Conservation (phyloP, 2,329 filamentous ascomycete species). For the Talaromyces pinophilus region DNA sequence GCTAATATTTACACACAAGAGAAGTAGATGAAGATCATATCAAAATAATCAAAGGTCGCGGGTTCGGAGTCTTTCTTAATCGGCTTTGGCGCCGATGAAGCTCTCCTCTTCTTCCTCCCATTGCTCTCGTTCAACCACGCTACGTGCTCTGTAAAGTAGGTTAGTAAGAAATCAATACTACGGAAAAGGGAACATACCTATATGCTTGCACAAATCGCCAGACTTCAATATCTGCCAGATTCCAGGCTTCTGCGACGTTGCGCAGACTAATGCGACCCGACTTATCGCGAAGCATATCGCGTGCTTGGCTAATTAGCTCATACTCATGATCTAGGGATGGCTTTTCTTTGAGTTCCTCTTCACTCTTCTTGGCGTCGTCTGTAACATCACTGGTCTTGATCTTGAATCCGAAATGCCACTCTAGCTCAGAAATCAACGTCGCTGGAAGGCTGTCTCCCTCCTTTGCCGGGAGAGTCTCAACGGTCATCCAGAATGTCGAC, state of each 20-base stretch:
- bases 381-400: constrained; percentile 46
- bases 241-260: constrained; percentile 55
- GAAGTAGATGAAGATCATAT: neutral
- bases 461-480: constrained; percentile 58
- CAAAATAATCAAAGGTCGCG: neutral
- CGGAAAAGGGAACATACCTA: constrained; percentile 35
- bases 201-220: constrained; percentile 66
- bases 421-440: constrained; percentile 61
- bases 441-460: constrained; percentile 57
- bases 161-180: too few relatives aligned
- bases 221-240: constrained; percentile 63
- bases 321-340: constrained; percentile 42
- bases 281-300: constrained; percentile 46
- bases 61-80: constrained; percentile 3
- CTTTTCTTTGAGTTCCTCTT: constrained; percentile 33
- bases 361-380: constrained; percentile 40
- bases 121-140: constrained; percentile 56
- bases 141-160: constrained; percentile 47
- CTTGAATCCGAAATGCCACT: constrained; percentile 87
- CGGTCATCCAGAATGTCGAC: constrained; percentile 77
- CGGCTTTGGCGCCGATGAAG: constrained; percentile 52
- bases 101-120: constrained; percentile 63
- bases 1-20: constrained; percentile 16
- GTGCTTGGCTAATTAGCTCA: constrained; percentile 53
- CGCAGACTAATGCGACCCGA: constrained; percentile 43